Base-by-base conservation (phyloP, 2,329 filamentous ascomycete genomes). In the Aspergillus novofumigatus region DNA sequence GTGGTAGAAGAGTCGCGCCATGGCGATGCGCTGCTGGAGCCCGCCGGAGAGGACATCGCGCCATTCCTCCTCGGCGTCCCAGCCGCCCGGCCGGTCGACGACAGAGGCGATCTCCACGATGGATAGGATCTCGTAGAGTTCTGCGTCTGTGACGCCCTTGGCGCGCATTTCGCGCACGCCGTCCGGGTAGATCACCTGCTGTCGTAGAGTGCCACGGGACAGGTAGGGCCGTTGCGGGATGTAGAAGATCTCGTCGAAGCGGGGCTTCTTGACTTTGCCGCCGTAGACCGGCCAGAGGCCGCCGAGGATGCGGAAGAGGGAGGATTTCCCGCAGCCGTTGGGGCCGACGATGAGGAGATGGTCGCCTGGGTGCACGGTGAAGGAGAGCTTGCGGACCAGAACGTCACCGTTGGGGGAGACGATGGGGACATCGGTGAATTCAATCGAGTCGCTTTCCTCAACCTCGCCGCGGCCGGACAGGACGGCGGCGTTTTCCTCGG, bases 261-360 rank as follows among this genome's bases (percentile, higher is more conserved):
- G 87, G 1, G 94, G 94, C 73, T 97, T 97, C 67, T 91, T 83
- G 21, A 99, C 94, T 1, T 85, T 91, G 52, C 94, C 94, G 62
- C 94, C 93, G 74, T 99, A 99, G 11, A 97, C 94, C 17, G 94
- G 94, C 94, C 94, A 99, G 2, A 99, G 81, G 0, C 94, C 94
- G 59, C 94, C 94, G 1, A 99, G 84, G 65, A 99, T 99, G 41
- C 94, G 87, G 83, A 99, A 99, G 3, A 99, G 82, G 17, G 90
- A 95, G 0, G 91, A 96, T 75, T 99, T 99, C 45, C 94, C 94
- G 73, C 94, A 99, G 41, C 94, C 94, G 72, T 99, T 99, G 23
- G 94, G 94, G 1, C 94, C 94, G 45, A 97, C 90, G 45, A 99
- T 94, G 41, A 99, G 85, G 6, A 99, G 83, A 67, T 99, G 94